Evolutionary conservation across 2,329 filamentous ascomycete genomes (phyloP).

Genomic region (Penicillium sp.): DNA sequence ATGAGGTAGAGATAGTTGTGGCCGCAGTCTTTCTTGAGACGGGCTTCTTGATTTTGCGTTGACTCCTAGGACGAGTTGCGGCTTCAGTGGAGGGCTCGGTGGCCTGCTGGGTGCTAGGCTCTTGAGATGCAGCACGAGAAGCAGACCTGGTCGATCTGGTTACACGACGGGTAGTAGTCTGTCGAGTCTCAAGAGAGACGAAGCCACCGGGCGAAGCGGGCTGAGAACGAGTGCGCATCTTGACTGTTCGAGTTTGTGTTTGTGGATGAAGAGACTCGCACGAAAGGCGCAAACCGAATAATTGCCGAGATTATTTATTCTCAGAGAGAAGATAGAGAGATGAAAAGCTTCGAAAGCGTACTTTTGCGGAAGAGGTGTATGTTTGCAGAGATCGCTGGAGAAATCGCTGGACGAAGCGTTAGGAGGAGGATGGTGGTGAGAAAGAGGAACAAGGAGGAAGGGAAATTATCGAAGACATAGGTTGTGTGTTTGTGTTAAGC

Average conservation of each 20-base stretch:
- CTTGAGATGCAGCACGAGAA: constrained; percentile 17
- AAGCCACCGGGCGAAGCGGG: constrained; percentile 40
- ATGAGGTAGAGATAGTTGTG: not conserved
- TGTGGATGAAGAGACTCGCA: not conserved
- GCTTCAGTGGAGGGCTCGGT: constrained; percentile 19
- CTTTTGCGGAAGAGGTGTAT: not conserved
- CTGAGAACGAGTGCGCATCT: constrained; percentile 47
- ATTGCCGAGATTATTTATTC: not conserved
- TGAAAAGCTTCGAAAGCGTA: not conserved
- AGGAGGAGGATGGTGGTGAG: constrained; percentile 9
- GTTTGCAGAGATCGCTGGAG: not conserved
- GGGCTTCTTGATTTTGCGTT: constrained; percentile 23
- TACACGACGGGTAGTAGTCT: constrained; percentile 24
- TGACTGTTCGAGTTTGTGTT: constrained; percentile 16
- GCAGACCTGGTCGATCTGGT: constrained; percentile 28
- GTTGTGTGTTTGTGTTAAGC: constrained; percentile 7
- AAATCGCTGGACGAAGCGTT: constrained; percentile 13
- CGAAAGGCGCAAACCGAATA: not conserved
- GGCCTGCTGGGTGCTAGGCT: constrained; percentile 11
- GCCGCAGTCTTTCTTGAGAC: constrained; percentile 16
- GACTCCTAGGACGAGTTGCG: constrained; percentile 20
- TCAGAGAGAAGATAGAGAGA: not conserved
- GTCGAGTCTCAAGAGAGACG: constrained; percentile 35
- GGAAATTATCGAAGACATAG: constrained; percentile 3
- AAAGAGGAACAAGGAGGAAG: constrained; percentile 11